phyloP scores from a whole-genome alignment of 2,329 filamentous ascomycete genomes.

The Corynespora cassiicola region DNA sequence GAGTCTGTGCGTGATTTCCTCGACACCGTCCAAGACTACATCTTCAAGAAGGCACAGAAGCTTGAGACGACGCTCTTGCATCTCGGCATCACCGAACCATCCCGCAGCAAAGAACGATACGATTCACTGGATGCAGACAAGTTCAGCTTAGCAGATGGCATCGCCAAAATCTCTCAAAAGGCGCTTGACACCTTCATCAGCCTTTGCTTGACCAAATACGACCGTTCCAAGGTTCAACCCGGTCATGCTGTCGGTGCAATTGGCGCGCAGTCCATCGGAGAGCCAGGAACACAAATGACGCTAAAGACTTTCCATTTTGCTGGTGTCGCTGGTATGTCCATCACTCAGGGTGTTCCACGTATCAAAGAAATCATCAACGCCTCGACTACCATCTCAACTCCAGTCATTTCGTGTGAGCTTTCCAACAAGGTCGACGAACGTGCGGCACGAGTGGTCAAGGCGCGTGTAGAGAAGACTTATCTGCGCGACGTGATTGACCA shows the following conservation, averaged over 20 bases:
- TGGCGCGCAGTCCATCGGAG: constrained; percentile 96
- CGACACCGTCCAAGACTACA: constrained; percentile 75
- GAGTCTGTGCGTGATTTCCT: constrained; percentile 87
- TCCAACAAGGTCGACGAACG: constrained; percentile 76
- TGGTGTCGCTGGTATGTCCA: constrained; percentile 99
- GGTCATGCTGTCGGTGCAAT: constrained; percentile 96
- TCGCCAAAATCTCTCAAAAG: constrained; percentile 80
- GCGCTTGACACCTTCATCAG: constrained; percentile 79
- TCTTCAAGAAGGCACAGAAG: constrained; percentile 68
- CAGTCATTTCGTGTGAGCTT: constrained; percentile 87
- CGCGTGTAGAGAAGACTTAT: constrained; percentile 92
- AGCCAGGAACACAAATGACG: constrained; percentile 98
- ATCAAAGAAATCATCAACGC: constrained; percentile 99
- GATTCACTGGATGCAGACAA: constrained; percentile 46
- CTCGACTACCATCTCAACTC: constrained; percentile 90
- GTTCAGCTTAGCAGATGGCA: constrained; percentile 63
- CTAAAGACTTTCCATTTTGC: constrained; percentile 99
- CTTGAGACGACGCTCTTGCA: constrained; percentile 57
- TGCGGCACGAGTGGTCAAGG: constrained; percentile 89
- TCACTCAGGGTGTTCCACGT: constrained; percentile 97
- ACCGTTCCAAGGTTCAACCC: constrained; percentile 88
- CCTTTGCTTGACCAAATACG: constrained; percentile 87
- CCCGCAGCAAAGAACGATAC: constrained; percentile 10
- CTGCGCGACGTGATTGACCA: constrained; percentile 80
- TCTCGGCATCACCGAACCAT: constrained; percentile 28